Evolutionary conservation across 305 asterid genomes (phyloP).

Genomic region (Fraxinus velutina): DNA sequence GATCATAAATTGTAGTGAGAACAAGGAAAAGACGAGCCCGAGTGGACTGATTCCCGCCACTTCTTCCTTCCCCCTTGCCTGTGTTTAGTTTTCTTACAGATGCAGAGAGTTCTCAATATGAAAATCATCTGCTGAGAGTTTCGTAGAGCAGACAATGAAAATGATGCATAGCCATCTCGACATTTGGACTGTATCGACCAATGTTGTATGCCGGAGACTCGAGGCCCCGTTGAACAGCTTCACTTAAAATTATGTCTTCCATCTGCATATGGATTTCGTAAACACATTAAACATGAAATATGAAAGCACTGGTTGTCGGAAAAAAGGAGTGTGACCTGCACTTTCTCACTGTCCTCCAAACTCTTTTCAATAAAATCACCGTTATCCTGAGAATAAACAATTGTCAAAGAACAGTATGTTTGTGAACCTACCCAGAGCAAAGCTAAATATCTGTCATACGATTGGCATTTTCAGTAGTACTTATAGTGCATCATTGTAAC

Average conservation of each 20-base stretch:
- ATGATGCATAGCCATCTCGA: constrained; percentile 93
- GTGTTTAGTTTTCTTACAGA: not conserved
- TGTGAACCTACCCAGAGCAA: not conserved
- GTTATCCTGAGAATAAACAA: constrained; percentile 42
- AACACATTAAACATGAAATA: not conserved
- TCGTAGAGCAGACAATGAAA: constrained; percentile 55
- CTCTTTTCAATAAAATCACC: constrained; percentile 44
- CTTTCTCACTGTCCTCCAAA: constrained; percentile 59
- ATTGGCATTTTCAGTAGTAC: not conserved
- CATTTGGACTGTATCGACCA: constrained; percentile 70
- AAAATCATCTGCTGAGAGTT: constrained; percentile 35
- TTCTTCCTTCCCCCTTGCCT: not conserved
- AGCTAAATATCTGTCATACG: not conserved
- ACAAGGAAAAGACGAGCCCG: not conserved
- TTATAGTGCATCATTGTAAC: not conserved
- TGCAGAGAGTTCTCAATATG: not conserved
- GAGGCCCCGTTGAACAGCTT: constrained; percentile 65
- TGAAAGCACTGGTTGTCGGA: not conserved
- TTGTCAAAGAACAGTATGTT: not conserved
- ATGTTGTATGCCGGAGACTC: constrained; percentile 66
- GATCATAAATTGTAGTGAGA: not conserved
- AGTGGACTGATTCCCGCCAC: not conserved
- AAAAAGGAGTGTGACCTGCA: constrained; percentile 48
- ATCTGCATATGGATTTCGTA: constrained; percentile 35
- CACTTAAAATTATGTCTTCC: constrained; percentile 57